Evolutionary conservation across 805 yeast species (phyloP), one percentile per base, ranked within the genome.

Genomic region (Teunomyces aglyptinius): DNA sequence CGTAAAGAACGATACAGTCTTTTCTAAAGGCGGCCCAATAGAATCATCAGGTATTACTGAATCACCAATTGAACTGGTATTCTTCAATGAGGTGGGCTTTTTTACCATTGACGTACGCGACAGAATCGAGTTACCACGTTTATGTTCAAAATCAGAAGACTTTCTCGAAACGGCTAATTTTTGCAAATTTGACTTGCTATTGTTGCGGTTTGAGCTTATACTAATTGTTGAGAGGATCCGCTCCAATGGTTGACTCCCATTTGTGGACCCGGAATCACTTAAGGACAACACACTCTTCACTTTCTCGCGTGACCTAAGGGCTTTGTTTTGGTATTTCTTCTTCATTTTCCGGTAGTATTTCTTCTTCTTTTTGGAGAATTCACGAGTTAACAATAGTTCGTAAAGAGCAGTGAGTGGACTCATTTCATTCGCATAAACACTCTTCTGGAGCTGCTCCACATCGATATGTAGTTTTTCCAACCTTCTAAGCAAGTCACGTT

Each of bases 401-500:
- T 91, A 89, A 47, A 84, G 73, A 0, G 92, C 96, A 11, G 86
- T 80, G 12, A 86, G 67, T 0, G 89, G 71, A 63, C 87, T 94
- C 64, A 88, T 80, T 47, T 83, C 81, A 40, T 77, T 75, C 47
- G 76, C 73, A 24, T 67, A 56, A 3, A 89, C 82, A 24, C 86
- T 78, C 6, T 76, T 69, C 53, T 80, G 81, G 27, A 90, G 66
- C 1, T 74, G 64, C 11, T 81, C 85, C 2, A 77, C 73, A 58
- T 86, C 87, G 31, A 89, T 68, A n/a, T 88, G 85, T 20, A 81
- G 63, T 47, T 80, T 75, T 38, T 76, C 75, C 41, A 89, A 57
- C 41, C 77, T 76, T 49, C 84, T 83, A 40, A 89, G 60, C 19
- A 88, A 58, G 18, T 77, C 71, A 49, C 77, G 80, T 53, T 86